Evolutionary conservation across 768 basidiomycete species (phyloP), one percentile per base, ranked within the genome.

Genomic region (Suillus alpinus): DNA sequence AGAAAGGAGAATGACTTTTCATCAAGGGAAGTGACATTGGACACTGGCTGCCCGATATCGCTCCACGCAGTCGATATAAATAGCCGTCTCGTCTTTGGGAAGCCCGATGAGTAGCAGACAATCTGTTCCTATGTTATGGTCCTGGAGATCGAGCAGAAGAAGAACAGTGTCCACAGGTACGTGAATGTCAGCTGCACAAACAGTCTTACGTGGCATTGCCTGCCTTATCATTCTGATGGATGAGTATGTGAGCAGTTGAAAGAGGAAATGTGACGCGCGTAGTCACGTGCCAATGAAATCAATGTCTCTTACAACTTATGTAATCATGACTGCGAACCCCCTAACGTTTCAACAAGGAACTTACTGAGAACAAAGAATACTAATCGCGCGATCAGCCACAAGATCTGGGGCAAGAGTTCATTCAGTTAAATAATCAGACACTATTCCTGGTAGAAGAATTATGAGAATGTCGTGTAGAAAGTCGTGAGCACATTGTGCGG

Each of bases 371-470:
- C 16, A 32, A 31, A 16, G 29, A 12, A 3, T 18, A 16, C 36
- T 12, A 16, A 55, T 55, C 53, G 37, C 37, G 23, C 37, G 8
- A 55, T 55, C 23, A 26, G 23, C 36, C 36, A 53, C 36, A 20
- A 3, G 34, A 29, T 37, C 20, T 23, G 13, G 8, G 20, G 20
- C 7, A 59, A 32, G 50, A 51, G 20, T 58, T 57, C 46, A 59
- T 65, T 63, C 58, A 59, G 60, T 57, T 58, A 63, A 64, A 66
- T 55, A 55, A 55, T 55, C 53, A 55, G 10, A 26, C 53, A 52
- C 23, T 59, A 37, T 59, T 39, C 65, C 64, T 50, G 66, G 60
- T 16, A 36, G 52, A 63, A 68, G 34, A 66, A 63, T 73, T 73
- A 64, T 58, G 57, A 61, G 62, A 59, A 57, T 55, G 12, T 66